Evolutionary conservation across 2,329 filamentous ascomycete species (phyloP).

Genomic region (Colletotrichum endophyticum): DNA sequence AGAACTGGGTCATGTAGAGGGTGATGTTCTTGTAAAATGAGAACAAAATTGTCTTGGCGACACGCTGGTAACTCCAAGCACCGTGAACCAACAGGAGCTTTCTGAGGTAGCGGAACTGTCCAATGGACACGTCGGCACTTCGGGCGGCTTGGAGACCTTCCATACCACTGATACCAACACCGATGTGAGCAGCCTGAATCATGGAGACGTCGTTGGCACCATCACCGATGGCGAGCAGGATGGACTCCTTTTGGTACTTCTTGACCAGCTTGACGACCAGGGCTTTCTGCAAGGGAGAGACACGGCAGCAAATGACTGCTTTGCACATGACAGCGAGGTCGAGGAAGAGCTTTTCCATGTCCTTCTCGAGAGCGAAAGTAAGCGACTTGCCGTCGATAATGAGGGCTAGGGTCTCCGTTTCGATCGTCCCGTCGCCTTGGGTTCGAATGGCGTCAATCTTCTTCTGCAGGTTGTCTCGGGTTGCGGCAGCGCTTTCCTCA

Average conservation of each 20-base stretch:
- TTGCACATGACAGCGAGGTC: conserved; percentile 96
- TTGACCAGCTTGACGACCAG: conserved; percentile 98
- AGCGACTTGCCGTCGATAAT: conserved; percentile 97
- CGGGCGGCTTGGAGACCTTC: conserved; percentile 96
- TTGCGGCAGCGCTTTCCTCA: conserved; percentile 80
- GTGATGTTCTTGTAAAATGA: conserved; percentile 99
- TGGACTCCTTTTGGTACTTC: conserved; percentile 84
- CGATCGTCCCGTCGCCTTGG: conserved; percentile 77
- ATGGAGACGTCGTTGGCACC: conserved; percentile 99
- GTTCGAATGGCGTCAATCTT: conserved; percentile 90
- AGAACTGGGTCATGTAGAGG: conserved; percentile 99
- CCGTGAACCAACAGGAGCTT: conserved; percentile 96
- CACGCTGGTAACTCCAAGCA: conserved; percentile 95
- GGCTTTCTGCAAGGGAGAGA: conserved; percentile 95
- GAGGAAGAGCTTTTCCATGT: conserved; percentile 90
- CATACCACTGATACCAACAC: conserved; percentile 94
- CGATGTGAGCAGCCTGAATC: conserved; percentile 98
- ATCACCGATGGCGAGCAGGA: conserved; percentile 94
- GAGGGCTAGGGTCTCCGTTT: conserved; percentile 86
- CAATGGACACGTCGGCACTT: conserved; percentile 94
- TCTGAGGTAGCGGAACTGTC: conserved; percentile 91
- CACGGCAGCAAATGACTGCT: conserved; percentile 97
- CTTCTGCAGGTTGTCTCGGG: conserved; percentile 88
- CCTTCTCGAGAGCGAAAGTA: conserved; percentile 90
- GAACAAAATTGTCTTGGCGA: conserved; percentile 96